Percentiles rank a stretch among this genome's conserved stretches.
phyloP scores from a whole-genome alignment of 805 yeast genomes.

The Zygotorulaspora danielsina region DNA sequence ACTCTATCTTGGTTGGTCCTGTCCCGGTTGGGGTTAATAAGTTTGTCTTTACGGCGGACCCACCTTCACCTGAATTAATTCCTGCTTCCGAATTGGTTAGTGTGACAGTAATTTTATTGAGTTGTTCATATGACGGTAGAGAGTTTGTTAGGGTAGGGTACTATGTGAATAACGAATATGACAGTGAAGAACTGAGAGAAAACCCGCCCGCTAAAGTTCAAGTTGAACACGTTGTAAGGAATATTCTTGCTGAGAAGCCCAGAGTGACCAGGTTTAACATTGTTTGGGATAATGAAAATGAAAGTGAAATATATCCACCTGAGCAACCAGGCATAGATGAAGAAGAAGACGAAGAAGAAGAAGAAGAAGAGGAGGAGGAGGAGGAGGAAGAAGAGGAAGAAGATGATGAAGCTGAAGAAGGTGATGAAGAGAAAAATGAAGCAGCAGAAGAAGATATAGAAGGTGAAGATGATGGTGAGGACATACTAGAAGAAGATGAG shows the following conservation, averaged over 20 bases:
- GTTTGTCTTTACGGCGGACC: constrained; percentile 89
- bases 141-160: constrained; percentile 97
- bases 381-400: constrained; percentile 46
- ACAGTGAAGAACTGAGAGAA: constrained; percentile 85
- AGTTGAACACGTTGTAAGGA: constrained; percentile 89
- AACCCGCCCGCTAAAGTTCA: constrained; percentile 92
- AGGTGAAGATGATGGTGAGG: constrained; percentile 40
- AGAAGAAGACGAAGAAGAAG: constrained; percentile 63
- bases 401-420: constrained; percentile 47
- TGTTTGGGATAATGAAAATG: constrained; percentile 85
- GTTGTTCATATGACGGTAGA: constrained; percentile 88
- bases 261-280: constrained; percentile 95
- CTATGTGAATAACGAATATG: constrained; percentile 96
- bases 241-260: constrained; percentile 94
- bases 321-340: constrained; percentile 64
- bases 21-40: constrained; percentile 97
- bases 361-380: constrained; percentile 53
- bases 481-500: constrained; percentile 39
- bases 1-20: constrained; percentile 95
- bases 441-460: constrained; percentile 41
- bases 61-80: constrained; percentile 92
- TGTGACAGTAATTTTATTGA: constrained; percentile 87
- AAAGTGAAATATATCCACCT: constrained; percentile 69
- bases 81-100: constrained; percentile 95
- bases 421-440: constrained; percentile 40